Percentiles rank a stretch among this genome's conserved stretches.
These are phyloP conservation scores for Fusarium irregulare DNA, from an alignment of 2,329 filamentous ascomycete genomes.

Conservation along the genomic window DNA sequence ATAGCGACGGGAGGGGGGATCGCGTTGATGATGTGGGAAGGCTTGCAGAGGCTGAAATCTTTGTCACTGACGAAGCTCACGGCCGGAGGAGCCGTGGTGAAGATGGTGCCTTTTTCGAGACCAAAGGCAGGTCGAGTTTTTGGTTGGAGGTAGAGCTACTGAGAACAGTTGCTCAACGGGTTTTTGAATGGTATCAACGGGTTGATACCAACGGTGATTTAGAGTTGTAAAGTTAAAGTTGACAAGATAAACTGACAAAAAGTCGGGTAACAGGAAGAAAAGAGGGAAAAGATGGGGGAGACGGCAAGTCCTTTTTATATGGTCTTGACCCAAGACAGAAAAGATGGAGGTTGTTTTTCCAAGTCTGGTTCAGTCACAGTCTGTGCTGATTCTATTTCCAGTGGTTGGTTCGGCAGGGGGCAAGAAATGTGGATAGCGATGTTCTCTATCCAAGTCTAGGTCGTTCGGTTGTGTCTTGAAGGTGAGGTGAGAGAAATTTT, in stretches of 20 bases:
- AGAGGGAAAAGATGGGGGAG: neutral
- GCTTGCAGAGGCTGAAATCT: constrained; percentile 75
- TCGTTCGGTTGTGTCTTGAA: neutral
- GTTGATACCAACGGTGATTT: neutral
- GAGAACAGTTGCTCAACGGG: constrained; percentile 10
- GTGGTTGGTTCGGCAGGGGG: constrained; percentile 21
- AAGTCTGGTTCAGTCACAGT: neutral
- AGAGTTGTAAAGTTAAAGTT: neutral
- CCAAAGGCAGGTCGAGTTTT: constrained; percentile 67
- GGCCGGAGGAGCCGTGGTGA: constrained; percentile 73
- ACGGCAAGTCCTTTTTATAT: constrained; percentile 33
- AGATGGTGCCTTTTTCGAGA: constrained; percentile 71
- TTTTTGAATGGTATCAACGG: neutral
- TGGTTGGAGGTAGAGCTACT: constrained; percentile 18
- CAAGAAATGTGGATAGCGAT: constrained; percentile 15
- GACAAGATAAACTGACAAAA: neutral
- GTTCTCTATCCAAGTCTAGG: neutral
- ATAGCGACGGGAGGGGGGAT: constrained; percentile 67
- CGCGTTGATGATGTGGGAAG: constrained; percentile 74
- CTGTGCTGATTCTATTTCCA: constrained; percentile 21
- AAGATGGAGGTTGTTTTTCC: constrained; percentile 5
- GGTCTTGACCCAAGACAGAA: constrained; percentile 13
- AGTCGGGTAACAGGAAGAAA: neutral
- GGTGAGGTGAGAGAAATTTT: constrained; percentile 36
- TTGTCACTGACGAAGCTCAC: constrained; percentile 72